These are phyloP conservation scores for Pseudozyma sp. DNA, from an alignment of 1,284 basidiomycete genomes.

Conservation along the genomic window DNA sequence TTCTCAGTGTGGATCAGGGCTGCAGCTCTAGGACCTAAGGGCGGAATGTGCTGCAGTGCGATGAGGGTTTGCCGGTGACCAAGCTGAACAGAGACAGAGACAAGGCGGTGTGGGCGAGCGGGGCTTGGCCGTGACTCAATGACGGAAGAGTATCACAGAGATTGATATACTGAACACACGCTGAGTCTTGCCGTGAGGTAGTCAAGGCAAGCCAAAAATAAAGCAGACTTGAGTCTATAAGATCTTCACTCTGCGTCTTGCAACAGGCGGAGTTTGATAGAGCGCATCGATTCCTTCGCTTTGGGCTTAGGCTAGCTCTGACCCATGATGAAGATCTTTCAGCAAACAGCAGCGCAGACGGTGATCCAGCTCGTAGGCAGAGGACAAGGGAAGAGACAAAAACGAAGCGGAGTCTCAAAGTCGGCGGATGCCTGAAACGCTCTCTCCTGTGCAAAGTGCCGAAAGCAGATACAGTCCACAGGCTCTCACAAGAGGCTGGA, in stretches of 20 bases:
- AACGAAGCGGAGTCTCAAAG: not conserved
- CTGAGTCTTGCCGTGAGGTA: too few relatives aligned
- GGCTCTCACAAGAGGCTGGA: not conserved
- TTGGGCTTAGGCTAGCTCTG: not conserved
- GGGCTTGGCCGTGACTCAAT: not conserved
- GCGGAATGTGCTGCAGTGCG: not conserved
- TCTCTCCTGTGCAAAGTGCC: not conserved
- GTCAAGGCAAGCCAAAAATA: too few relatives aligned
- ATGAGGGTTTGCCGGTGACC: not conserved
- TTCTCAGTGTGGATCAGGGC: not conserved
- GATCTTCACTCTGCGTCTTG: too few relatives aligned
- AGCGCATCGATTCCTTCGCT: not conserved
- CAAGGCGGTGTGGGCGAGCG: not conserved
- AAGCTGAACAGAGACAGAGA: not conserved
- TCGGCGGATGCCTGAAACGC: not conserved
- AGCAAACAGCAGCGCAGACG: not conserved
- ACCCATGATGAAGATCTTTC: not conserved
- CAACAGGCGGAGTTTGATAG: not conserved
- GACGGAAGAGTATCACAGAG: not conserved
- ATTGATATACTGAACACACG: not conserved
- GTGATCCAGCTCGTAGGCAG: not conserved
- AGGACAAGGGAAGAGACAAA: not conserved
- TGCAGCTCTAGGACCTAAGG: not conserved
- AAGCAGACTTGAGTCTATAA: too few relatives aligned
- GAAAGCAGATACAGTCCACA: not conserved